Base-by-base conservation (phyloP, 2,329 filamentous ascomycete species). In the Fusarium sp. region DNA sequence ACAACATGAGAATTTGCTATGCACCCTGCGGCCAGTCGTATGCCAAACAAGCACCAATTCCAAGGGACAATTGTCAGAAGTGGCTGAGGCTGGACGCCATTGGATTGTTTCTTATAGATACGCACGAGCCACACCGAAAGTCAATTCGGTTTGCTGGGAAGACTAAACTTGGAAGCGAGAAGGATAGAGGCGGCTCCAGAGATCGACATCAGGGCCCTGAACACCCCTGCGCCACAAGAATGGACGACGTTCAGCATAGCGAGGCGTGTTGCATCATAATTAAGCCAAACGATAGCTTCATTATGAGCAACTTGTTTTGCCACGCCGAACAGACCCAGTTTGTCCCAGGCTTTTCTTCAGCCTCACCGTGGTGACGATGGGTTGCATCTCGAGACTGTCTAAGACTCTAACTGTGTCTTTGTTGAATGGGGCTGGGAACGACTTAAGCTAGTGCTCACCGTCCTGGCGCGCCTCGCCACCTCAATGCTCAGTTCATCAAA, bases 41-140 rank as follows among this genome's bases (percentile, higher is more conserved):
- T 32, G 24, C 34, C 7, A 34, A 38, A 40, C 19, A 49, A n/a
- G 19, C 22, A 22, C 22, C 22, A 12, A 12, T 15, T 5, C 5
- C 7, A 25, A 32, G 26, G 11, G 28, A 12, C 28, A 25, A 32
- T 35, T 47, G 47, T 32, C 32, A 53, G 39, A 53, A 41, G 42
- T 50, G 48, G 36, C 48, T 39, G 28, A 26, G 13, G 24, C 26
- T 10, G 22, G 46, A 28, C 29, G 34, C 12, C 46, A n/a, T 29
- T 26, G 15, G 22, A 32, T 36, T 19, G 34, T 39, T 24, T 42
- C 25, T 31, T 31, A 31, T 47, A 53, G 52, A 22, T 44, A 51
- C 50, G 59, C 65, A 63, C 65, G 57, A 67, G 59, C 67, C 53
- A 66, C 39, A 11, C 40, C 31, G 47, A 61, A 53, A 65, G 57